phyloP scores from a whole-genome alignment of 805 yeast species.

The Kluyveromyces wickerhamii region DNA sequence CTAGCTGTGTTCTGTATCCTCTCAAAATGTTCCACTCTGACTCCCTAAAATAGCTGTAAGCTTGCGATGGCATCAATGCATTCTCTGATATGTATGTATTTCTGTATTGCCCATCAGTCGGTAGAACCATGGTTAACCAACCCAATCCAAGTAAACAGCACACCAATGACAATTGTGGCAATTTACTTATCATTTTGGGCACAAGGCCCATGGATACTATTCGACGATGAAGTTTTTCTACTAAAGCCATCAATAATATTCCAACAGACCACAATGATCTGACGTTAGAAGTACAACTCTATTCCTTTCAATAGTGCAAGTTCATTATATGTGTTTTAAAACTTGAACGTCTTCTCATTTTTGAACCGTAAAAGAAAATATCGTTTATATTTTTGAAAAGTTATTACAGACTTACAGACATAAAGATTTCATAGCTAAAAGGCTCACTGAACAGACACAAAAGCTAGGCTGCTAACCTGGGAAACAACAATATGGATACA shows the following conservation, averaged over 20 bases:
- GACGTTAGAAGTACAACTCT: too few species aligned
- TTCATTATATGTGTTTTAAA: too few species aligned
- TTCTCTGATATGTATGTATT: slow-evolving; percentile 87
- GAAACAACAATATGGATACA: slow-evolving; percentile 19
- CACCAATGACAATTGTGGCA: slow-evolving; percentile 39
- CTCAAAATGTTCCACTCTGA: slow-evolving; percentile 89
- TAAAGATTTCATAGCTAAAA: too few species aligned
- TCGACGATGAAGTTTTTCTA: slow-evolving; percentile 38
- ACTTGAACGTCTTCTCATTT: too few species aligned
- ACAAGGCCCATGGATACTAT: slow-evolving; percentile 38
- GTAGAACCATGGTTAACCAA: slow-evolving; percentile 55
- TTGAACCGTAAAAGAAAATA: too few species aligned
- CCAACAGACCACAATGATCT: too few species aligned
- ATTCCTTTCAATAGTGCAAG: too few species aligned
- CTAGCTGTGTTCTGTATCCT: slow-evolving; percentile 57
- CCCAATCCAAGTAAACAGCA: slow-evolving; percentile 40
- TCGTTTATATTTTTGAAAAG: too few species aligned
- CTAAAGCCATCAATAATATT: slow-evolving; percentile 45
- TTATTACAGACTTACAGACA: too few species aligned
- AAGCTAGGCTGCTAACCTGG: too few species aligned
- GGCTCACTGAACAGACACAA: too few species aligned
- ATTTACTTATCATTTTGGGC: slow-evolving; percentile 35
- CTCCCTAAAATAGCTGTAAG: slow-evolving; percentile 82
- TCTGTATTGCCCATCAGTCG: slow-evolving; percentile 75
- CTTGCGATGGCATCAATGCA: slow-evolving; percentile 96